A percentile compares a stretch with the other conserved stretches of the same genome.
Conservation (phyloP, 352 stramenopile species). For the Pythium insidiosum region DNA sequence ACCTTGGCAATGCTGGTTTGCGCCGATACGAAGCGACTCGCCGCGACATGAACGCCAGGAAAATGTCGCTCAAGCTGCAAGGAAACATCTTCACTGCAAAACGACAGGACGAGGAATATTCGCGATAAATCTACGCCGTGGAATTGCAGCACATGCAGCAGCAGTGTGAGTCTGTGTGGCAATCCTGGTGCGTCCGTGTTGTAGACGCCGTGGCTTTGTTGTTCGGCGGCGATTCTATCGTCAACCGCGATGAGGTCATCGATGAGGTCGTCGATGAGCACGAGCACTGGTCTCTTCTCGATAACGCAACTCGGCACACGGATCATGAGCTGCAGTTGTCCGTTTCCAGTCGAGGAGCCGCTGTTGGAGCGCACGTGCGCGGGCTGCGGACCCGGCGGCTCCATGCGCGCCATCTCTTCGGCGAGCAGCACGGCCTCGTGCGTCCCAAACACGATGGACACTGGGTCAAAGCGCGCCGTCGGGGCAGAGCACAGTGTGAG, state of each 20-base stretch:
- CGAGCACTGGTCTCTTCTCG: not conserved
- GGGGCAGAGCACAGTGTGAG: not conserved
- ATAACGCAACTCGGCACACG: not conserved
- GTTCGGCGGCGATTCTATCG: too few relatives aligned
- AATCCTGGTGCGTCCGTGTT: too few relatives aligned
- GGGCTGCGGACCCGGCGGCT: not conserved
- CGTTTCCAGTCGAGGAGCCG: not conserved
- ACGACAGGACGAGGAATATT: not conserved
- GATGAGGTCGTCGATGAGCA: slow-evolving; percentile 1
- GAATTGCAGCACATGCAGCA: not conserved
- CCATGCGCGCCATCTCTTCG: not conserved
- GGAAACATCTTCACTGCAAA: not conserved
- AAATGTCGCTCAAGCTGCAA: not conserved
- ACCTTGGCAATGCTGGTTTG: too few relatives aligned
- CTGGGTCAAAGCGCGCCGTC: not conserved
- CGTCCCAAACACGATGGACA: not conserved
- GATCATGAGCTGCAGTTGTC: not conserved
- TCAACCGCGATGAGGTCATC: too few relatives aligned
- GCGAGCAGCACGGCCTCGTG: not conserved
- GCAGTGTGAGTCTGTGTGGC: not conserved
- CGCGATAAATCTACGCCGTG: not conserved
- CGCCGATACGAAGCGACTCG: not conserved
- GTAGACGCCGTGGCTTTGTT: too few relatives aligned
- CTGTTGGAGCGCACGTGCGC: not conserved
- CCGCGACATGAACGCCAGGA: not conserved